These are phyloP conservation scores for Epichloe bromicola DNA, from an alignment of 2,329 filamentous ascomycete genomes.

Conservation along the genomic window DNA sequence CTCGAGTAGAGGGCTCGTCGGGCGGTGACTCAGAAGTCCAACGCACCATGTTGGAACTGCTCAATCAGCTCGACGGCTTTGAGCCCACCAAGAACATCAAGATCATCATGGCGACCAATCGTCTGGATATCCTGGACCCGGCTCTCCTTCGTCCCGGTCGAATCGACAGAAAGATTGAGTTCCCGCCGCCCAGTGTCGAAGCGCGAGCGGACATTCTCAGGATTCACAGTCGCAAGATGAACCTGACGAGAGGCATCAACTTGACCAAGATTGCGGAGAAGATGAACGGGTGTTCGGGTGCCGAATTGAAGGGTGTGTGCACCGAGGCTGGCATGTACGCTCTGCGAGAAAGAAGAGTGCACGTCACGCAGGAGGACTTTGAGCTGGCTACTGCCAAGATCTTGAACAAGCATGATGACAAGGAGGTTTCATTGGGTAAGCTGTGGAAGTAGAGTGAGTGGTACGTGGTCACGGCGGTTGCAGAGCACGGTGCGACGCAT, in stretches of 20 bases:
- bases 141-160: constrained; percentile 89
- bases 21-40: constrained; percentile 97
- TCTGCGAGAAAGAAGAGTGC: constrained; percentile 83
- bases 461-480: not conserved
- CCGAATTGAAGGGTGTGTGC: constrained; percentile 96
- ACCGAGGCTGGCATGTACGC: constrained; percentile 99
- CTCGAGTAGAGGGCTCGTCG: constrained; percentile 87
- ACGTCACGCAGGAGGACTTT: constrained; percentile 98
- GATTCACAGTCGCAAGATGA: constrained; percentile 98
- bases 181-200: constrained; percentile 91
- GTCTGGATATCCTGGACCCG: constrained; percentile 91
- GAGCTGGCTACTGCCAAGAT: constrained; percentile 98
- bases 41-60: constrained; percentile 92
- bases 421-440: constrained; percentile 84
- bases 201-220: constrained; percentile 93
- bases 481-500: not conserved
- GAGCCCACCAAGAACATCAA: constrained; percentile 99
- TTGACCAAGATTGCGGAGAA: constrained; percentile 98
- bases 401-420: constrained; percentile 98
- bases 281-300: constrained; percentile 98
- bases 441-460: constrained; percentile 40
- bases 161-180: constrained; percentile 98
- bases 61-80: constrained; percentile 97
- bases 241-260: constrained; percentile 93
- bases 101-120: constrained; percentile 98